Base-by-base conservation (phyloP, 106 monocot genomes). In the Alisma plantagoaquatica region DNA sequence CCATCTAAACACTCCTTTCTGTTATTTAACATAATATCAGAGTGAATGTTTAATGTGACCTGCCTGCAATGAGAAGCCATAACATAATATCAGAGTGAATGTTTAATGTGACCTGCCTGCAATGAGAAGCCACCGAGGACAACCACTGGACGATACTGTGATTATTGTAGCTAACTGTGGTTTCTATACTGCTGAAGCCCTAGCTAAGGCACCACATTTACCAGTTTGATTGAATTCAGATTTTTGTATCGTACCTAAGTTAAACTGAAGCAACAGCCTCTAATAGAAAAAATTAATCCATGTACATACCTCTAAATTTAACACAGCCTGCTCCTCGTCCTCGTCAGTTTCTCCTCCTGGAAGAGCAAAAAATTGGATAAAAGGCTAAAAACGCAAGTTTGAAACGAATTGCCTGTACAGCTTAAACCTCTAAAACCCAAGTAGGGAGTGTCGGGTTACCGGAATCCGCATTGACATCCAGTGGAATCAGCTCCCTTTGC, bases 401-500 rank as follows among this genome's bases (percentile, higher is more conserved):
- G n/a, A 47, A 33, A 18, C 14, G 2, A 51, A 47, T 15, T 6
- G 17, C 12, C 10, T 21, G 2, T 10, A 44, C 22, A 19, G 2
- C 16, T 10, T n/a, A n/a, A n/a, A 53, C 60, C 2, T 22, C 23
- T 32, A 31, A 5, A 27, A 27, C 16, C 2, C 24, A 57, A 63
- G 18, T 1, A 15, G 20, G 14, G 20, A 25, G 1, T 32, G 20
- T 26, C 19, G 52, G 51, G 29, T 59, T 30, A 76, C 69, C 69
- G 15, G n/a, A n/a, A n/a, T n/a, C n/a, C n/a, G 27, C 30, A 18
- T 63, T 51, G 23, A 32, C 43, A 45, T 82, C 66, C 15, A 92
- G 72, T 29, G 79, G 92, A 67, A 92, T 63, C 61, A 92, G 54
- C 43, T 86, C 92, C 8, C 79, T 68, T 38, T 92, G 92, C 61